Percentiles rank a stretch among this genome's conserved stretches.
Evolutionary conservation across 345 rosid genomes (phyloP).

Genomic region (Heritiera fomes): DNA sequence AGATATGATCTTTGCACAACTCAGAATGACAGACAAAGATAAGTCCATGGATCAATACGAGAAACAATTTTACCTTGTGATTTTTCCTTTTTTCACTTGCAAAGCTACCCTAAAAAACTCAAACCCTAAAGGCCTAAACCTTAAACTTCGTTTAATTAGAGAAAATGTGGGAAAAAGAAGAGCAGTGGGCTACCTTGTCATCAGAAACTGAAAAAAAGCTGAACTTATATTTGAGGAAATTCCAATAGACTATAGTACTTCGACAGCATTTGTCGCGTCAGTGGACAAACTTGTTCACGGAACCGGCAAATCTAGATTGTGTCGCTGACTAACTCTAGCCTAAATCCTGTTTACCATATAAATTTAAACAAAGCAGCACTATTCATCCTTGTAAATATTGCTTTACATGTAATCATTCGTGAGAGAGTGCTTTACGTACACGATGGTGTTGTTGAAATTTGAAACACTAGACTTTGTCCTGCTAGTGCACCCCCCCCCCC

Average conservation of each 20-base stretch:
- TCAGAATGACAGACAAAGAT: neutral
- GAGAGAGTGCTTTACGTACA: neutral
- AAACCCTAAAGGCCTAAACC: too few species aligned
- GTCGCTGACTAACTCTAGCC: neutral
- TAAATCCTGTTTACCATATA: neutral
- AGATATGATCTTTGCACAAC: too few species aligned
- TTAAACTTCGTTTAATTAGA: too few species aligned
- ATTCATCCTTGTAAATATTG: neutral
- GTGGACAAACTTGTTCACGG: neutral
- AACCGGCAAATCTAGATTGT: neutral
- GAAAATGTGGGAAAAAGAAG: too few species aligned
- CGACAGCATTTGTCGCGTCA: neutral
- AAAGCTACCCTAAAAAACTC: neutral
- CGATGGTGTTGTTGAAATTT: neutral
- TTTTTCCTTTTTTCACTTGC: too few species aligned
- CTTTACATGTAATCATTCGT: neutral
- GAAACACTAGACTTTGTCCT: too few species aligned
- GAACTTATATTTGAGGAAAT: neutral
- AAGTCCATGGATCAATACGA: too few species aligned
- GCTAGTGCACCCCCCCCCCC: neutral
- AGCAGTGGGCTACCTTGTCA: too few species aligned
- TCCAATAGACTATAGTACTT: too few species aligned
- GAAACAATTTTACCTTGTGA: too few species aligned
- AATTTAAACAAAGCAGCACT: neutral
- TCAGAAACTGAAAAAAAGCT: too few species aligned